phyloP scores from a whole-genome alignment of 2,329 filamentous ascomycete genomes.

The Juglanconis oblonga region DNA sequence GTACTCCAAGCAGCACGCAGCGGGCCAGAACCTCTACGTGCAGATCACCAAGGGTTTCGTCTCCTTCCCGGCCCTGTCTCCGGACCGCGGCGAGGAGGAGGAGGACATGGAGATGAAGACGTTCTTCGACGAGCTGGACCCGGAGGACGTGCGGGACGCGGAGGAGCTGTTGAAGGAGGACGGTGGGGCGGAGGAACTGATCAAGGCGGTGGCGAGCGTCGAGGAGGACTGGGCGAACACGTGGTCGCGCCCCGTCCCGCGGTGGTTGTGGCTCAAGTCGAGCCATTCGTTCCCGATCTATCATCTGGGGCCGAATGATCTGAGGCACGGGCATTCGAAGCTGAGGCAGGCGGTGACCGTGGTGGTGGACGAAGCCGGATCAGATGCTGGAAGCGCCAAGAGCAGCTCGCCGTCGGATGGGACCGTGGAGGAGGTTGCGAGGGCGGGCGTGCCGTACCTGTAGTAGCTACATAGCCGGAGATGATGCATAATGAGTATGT shows the following conservation, averaged over 20 bases:
- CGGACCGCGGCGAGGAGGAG: background rate
- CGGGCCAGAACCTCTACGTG: background rate
- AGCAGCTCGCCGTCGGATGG: background rate
- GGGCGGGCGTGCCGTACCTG: background rate
- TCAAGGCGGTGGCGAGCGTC: background rate
- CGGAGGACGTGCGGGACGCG: background rate
- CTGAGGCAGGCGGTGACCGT: conserved; percentile 1
- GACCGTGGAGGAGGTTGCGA: background rate
- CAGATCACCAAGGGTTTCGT: background rate
- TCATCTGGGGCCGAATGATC: conserved; percentile 1
- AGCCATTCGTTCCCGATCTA: conserved; percentile 11
- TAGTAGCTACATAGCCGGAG: background rate
- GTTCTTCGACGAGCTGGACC: background rate
- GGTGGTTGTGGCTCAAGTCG: conserved; percentile 9
- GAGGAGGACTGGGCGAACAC: background rate
- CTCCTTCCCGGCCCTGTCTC: background rate
- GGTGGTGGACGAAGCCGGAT: background rate
- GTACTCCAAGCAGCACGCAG: background rate
- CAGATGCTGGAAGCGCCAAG: background rate
- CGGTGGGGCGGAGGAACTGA: background rate
- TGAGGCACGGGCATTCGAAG: conserved; percentile 7
- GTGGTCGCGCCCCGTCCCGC: conserved; percentile 4
- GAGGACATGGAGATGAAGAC: background rate
- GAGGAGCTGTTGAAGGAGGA: background rate
- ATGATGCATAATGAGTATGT: no score